Conservation (phyloP, 129 eudicot species). For the Flaveria linearis region DNA sequence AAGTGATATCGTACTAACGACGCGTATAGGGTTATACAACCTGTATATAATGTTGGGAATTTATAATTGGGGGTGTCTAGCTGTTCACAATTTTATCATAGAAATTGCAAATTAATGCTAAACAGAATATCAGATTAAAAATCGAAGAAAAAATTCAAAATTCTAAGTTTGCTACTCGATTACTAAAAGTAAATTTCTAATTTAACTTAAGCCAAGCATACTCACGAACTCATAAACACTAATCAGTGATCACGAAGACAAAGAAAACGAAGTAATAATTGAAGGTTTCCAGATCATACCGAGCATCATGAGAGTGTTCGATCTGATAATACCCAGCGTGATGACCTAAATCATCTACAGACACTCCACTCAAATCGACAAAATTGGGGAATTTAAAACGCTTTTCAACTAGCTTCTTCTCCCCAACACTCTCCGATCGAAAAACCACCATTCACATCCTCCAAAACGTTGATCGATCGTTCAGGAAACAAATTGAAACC, state of each 20-base stretch:
- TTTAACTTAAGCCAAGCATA: neutral
- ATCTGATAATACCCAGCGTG: constrained; percentile 91
- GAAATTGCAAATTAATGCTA: too few species aligned
- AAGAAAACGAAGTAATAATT: neutral
- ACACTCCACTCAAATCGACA: constrained; percentile 39
- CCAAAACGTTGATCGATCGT: constrained; percentile 49
- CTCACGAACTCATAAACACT: neutral
- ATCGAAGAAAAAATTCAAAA: too few species aligned
- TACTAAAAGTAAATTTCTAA: neutral
- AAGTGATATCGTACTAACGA: too few species aligned
- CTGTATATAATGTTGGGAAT: too few species aligned
- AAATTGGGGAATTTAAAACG: constrained; percentile 60
- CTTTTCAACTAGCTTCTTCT: constrained; percentile 65
- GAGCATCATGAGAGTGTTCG: constrained; percentile 72
- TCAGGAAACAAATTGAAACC: constrained; percentile 75
- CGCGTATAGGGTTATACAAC: too few species aligned
- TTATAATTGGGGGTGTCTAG: too few species aligned
- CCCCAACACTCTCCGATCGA: constrained; percentile 5
- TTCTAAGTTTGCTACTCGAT: neutral
- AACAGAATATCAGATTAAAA: too few species aligned
- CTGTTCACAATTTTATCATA: too few species aligned
- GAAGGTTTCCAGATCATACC: constrained; percentile 32
- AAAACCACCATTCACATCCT: constrained; percentile 14
- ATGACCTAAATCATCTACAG: constrained; percentile 74
- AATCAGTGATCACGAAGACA: neutral